Conservation (phyloP, 805 yeast species). For the Yarrowia bubula region DNA sequence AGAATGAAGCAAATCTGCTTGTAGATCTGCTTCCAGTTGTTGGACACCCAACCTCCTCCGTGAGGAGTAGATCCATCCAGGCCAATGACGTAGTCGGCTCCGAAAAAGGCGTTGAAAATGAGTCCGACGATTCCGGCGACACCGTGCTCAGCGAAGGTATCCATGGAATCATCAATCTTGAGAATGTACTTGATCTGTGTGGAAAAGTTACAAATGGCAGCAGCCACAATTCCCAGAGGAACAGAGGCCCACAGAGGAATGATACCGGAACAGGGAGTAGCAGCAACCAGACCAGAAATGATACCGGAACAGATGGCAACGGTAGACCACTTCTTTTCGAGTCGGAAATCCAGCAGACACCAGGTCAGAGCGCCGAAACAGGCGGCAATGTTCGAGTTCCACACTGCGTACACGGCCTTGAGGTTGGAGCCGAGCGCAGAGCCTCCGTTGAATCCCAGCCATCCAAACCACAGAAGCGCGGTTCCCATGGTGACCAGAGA, state of each 20-base stretch:
- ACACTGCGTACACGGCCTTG: constrained; percentile 81
- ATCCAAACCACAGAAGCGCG: constrained; percentile 83
- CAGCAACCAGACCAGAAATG: constrained; percentile 94
- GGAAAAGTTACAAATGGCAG: constrained; percentile 81
- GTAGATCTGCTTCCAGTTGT: constrained; percentile 87
- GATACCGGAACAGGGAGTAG: constrained; percentile 91
- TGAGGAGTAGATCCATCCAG: constrained; percentile 84
- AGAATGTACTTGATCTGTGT: constrained; percentile 81
- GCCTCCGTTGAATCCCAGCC: constrained; percentile 95
- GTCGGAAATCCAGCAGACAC: constrained; percentile 84
- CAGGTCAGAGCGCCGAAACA: constrained; percentile 88
- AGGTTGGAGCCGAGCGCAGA: constrained; percentile 79
- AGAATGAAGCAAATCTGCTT: constrained; percentile 80
- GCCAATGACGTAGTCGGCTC: constrained; percentile 82
- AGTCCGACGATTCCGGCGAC: constrained; percentile 91
- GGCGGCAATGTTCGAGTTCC: constrained; percentile 89
- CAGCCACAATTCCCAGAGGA: constrained; percentile 75
- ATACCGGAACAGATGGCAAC: constrained; percentile 95
- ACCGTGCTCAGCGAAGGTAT: constrained; percentile 98
- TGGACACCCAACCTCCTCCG: constrained; percentile 88
- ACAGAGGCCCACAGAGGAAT: constrained; percentile 92
- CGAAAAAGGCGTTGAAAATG: constrained; percentile 81
- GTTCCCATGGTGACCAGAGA: constrained; percentile 90
- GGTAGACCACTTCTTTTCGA: constrained; percentile 88
- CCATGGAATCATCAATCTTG: constrained; percentile 87